Percentiles rank a stretch among this genome's conserved stretches.
Conservation (phyloP, 768 basidiomycete species). For the Trametes cinnabarina region DNA sequence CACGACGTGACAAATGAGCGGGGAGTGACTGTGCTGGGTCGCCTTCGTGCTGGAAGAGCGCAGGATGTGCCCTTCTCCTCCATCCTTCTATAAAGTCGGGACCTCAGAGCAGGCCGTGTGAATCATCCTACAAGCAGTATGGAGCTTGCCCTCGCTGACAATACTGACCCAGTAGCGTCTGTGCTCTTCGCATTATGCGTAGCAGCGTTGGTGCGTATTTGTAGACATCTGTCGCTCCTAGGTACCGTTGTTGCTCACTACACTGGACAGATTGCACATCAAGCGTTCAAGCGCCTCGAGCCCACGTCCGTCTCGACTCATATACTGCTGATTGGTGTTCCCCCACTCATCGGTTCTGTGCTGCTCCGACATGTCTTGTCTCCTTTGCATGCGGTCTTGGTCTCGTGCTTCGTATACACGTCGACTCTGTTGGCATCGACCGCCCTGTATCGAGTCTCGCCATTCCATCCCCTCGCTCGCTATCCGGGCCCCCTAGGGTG, state of each 20-base stretch:
- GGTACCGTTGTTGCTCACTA: too few species aligned
- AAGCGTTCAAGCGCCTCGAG: background rate
- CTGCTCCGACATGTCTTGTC: background rate
- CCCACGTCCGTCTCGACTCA: background rate
- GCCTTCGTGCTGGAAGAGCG: too few species aligned
- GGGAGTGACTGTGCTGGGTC: too few species aligned
- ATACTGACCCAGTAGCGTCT: too few species aligned
- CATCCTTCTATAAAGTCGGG: too few species aligned
- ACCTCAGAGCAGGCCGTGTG: too few species aligned
- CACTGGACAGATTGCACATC: background rate
- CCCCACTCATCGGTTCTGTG: background rate
- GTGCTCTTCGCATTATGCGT: background rate
- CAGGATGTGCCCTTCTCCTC: too few species aligned
- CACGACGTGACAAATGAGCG: too few species aligned
- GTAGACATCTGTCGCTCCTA: too few species aligned
- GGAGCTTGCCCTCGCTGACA: too few species aligned
- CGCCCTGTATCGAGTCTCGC: constrained; percentile 14
- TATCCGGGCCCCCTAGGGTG: constrained; percentile 26
- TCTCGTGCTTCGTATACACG: background rate
- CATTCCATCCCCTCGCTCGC: constrained; percentile 14
- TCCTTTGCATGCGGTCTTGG: background rate
- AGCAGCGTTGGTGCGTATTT: background rate
- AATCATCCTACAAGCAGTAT: too few species aligned
- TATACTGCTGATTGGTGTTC: background rate
- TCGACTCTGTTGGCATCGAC: background rate